Percentiles rank a stretch among this genome's conserved stretches.
These are phyloP conservation scores for Suhomyces coccinellae DNA, from an alignment of 1,139 yeast genomes.

Conservation along the genomic window DNA sequence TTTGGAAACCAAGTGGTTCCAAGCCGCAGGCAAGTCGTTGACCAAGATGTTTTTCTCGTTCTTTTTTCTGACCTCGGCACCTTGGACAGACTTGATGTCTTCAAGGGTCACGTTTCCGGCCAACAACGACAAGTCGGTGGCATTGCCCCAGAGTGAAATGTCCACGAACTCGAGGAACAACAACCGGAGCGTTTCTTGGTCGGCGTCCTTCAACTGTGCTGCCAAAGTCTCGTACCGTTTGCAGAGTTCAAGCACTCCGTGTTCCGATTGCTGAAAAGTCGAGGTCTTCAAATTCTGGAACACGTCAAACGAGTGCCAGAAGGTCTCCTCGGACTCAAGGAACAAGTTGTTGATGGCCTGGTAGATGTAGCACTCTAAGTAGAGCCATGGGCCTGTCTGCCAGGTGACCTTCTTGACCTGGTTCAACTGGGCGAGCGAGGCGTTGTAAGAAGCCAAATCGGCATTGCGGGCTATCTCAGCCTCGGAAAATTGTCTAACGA, in stretches of 20 bases:
- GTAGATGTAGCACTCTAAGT: conserved; percentile 81
- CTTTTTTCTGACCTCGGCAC: conserved; percentile 79
- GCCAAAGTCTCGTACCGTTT: conserved; percentile 51
- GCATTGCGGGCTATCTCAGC: conserved; percentile 41
- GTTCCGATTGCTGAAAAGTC: conserved; percentile 72
- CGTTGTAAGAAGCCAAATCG: conserved; percentile 54
- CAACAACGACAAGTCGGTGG: conserved; percentile 87
- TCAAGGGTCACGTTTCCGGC: conserved; percentile 79
- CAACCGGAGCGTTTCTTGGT: conserved; percentile 42
- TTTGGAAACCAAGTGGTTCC: conserved; percentile 46
- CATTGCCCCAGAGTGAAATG: conserved; percentile 96
- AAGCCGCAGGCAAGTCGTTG: conserved; percentile 72
- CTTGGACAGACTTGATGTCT: conserved; percentile 88
- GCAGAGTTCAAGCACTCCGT: conserved; percentile 83
- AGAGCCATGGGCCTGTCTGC: conserved; percentile 93
- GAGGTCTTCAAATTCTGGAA: conserved; percentile 68
- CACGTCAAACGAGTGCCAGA: conserved; percentile 67
- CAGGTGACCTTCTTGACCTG: conserved; percentile 50
- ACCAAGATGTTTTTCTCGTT: conserved; percentile 80
- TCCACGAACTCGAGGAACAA: conserved; percentile 79
- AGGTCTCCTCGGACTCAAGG: conserved; percentile 24
- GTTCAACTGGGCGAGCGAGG: conserved; percentile 34
- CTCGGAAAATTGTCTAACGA: conserved; percentile 43
- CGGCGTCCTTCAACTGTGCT: conserved; percentile 35
- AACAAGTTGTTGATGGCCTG: conserved; percentile 57